phyloP scores from a whole-genome alignment of 2,329 filamentous ascomycete genomes.

The Penicillium sp. region DNA sequence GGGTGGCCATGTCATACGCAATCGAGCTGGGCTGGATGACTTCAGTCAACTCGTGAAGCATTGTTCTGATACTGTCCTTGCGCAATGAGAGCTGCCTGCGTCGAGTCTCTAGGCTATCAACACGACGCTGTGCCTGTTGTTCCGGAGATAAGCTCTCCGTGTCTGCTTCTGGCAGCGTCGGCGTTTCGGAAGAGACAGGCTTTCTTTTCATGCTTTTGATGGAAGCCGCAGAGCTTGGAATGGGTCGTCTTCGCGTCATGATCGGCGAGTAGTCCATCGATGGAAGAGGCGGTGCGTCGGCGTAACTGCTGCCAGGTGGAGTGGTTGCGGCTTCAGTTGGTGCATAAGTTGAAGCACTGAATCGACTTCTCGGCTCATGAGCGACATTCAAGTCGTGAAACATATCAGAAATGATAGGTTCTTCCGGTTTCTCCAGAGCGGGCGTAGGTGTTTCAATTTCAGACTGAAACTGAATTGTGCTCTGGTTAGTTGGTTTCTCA shows the following conservation, averaged over 20 bases:
- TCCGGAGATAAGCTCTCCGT: slow-evolving; percentile 46
- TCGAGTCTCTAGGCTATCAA: slow-evolving; percentile 63
- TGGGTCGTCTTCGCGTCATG: slow-evolving; percentile 38
- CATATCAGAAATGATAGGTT: slow-evolving; percentile 26
- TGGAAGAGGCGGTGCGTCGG: slow-evolving; percentile 29
- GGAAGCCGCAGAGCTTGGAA: slow-evolving; percentile 27
- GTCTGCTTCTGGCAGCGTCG: slow-evolving; percentile 13
- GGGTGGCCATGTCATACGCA: slow-evolving; percentile 61
- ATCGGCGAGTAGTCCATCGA: slow-evolving; percentile 30
- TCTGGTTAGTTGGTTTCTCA: background rate
- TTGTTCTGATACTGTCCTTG: slow-evolving; percentile 65
- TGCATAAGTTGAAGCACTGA: slow-evolving; percentile 41
- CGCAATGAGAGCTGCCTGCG: slow-evolving; percentile 63
- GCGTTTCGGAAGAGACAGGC: slow-evolving; percentile 36
- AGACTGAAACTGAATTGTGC: background rate
- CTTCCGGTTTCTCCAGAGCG: background rate
- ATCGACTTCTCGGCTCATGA: slow-evolving; percentile 56
- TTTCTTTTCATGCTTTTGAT: slow-evolving; percentile 37
- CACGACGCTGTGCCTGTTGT: slow-evolving; percentile 57
- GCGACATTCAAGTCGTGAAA: slow-evolving; percentile 39
- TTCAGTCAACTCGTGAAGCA: slow-evolving; percentile 73
- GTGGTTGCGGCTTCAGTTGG: slow-evolving; percentile 14
- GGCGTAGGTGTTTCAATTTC: background rate
- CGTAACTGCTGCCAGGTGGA: slow-evolving; percentile 19
- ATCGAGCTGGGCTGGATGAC: slow-evolving; percentile 68